Percentiles rank a stretch among this genome's conserved stretches.
Conservation (phyloP, 139 green algal genomes). For the Marvania coccoides region DNA sequence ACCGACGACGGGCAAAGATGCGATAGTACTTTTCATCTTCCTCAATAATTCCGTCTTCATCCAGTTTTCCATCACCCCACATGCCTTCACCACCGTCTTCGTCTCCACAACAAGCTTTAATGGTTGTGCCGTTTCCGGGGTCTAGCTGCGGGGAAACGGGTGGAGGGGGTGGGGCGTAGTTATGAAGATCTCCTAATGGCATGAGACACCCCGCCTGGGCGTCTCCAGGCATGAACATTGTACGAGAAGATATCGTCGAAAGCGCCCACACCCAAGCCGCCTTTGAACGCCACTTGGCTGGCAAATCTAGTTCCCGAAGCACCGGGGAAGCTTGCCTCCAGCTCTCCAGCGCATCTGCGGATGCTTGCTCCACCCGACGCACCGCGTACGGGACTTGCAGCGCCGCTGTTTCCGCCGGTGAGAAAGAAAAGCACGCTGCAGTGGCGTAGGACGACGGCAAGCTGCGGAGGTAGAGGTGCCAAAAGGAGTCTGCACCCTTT, state of each 20-base stretch:
- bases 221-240: slow-evolving; percentile 66
- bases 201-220: slow-evolving; percentile 57
- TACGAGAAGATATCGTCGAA: slow-evolving; percentile 60
- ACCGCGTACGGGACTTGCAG: slow-evolving; percentile 38
- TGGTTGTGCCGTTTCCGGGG: background rate
- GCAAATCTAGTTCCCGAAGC: slow-evolving; percentile 31
- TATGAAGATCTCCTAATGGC: slow-evolving; percentile 81
- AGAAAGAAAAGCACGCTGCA: slow-evolving; percentile 31
- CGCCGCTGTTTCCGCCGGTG: slow-evolving; percentile 6
- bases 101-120: too few species aligned
- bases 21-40: slow-evolving; percentile 17
- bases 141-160: slow-evolving; percentile 38
- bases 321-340: slow-evolving; percentile 23
- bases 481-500: slow-evolving; percentile 41
- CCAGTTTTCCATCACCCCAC: background rate
- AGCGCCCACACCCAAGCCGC: slow-evolving; percentile 59
- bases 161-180: slow-evolving; percentile 63
- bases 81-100: background rate
- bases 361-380: slow-evolving; percentile 13
- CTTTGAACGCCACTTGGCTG: slow-evolving; percentile 31
- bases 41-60: slow-evolving; percentile 48
- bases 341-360: slow-evolving; percentile 21
- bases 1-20: slow-evolving; percentile 14
- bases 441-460: slow-evolving; percentile 55
- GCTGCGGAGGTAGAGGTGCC: slow-evolving; percentile 58